Conservation (phyloP, 495 filamentous ascomycete genomes). For the Hypoxylon rickii region DNA sequence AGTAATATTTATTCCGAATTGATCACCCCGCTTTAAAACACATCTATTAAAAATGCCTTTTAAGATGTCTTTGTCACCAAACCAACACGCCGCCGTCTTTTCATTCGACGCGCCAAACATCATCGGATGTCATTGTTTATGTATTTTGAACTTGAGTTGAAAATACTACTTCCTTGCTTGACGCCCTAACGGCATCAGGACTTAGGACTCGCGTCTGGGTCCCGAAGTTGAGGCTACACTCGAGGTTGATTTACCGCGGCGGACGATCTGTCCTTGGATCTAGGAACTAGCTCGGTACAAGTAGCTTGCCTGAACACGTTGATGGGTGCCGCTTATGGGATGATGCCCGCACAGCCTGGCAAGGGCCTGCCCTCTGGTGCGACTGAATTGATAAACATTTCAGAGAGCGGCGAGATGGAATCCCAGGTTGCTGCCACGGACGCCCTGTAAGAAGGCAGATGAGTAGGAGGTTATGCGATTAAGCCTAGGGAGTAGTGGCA, state of each 20-base stretch:
- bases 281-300: conserved; percentile 90
- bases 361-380: conserved; percentile 81
- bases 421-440: conserved; percentile 51
- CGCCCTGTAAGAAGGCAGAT: conserved; percentile 62
- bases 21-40: no score
- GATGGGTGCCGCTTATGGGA: conserved; percentile 42
- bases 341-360: conserved; percentile 52
- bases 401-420: conserved; percentile 52
- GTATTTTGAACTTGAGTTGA: conserved; percentile 71
- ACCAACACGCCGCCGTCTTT: conserved; percentile 78
- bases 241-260: conserved; percentile 69
- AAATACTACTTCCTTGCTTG: conserved; percentile 71
- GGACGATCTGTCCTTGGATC: conserved; percentile 77
- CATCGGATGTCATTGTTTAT: conserved; percentile 60
- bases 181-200: conserved; percentile 64
- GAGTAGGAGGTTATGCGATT: no score
- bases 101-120: conserved; percentile 83
- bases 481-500: conserved; percentile 57
- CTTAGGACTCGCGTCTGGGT: conserved; percentile 71
- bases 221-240: conserved; percentile 81
- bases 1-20: conserved; percentile 83
- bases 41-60: conserved; percentile 68
- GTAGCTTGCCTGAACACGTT: conserved; percentile 79
- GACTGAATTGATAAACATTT: conserved; percentile 71
- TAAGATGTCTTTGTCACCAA: conserved; percentile 77